Base-by-base conservation (phyloP, 768 basidiomycete genomes). In the Tremella mesenterica region DNA sequence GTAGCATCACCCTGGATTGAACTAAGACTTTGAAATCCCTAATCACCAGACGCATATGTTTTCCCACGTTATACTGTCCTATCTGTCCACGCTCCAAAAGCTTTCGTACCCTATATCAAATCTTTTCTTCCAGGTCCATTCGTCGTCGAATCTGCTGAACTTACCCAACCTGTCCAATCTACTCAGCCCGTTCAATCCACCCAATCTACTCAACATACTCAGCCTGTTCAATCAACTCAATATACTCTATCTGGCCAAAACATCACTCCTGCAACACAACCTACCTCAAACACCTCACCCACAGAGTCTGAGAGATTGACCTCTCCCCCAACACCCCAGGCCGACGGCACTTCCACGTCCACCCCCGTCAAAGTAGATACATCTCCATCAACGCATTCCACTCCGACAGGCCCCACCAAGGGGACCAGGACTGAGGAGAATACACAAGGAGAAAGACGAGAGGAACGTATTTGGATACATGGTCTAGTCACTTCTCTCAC, bases 61-160 rank as follows among this genome's bases (percentile, higher is more conserved):
- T 74, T 74, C 50, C 73, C 73, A 5, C 56, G 73, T 45, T 72
- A 63, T 45, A 58, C 69, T 12, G 54, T 74, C 14, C 41, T 72
- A 1, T 58, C 67, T 9, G 47, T 65, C 29, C 65, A 69, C 45
- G 67, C 67, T 12, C 54, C 60, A 4, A 68, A 70, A 47, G 72
- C 64, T 1, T 72, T 65, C 46, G 63, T 74, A 44, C 73, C 71
- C 4, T 73, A 70, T 51, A 52, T 43, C 28, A 56, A 65, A 28
- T 30, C 57, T 21, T 56, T 70, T 25, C 31, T 54, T 10, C 34
- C 33, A 29, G 45, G 44, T 21, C 48, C 50, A 36, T 46, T 54
- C 16, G 31, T n/a, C n/a, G 29, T 48, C 47, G 43, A 23, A n/a
- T n/a, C n/a, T n/a, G n/a, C n/a, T n/a, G n/a, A n/a, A n/a, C n/a